These are phyloP conservation scores for Cyberlindnera meyerae DNA, from an alignment of 805 yeast genomes.

Conservation along the genomic window DNA sequence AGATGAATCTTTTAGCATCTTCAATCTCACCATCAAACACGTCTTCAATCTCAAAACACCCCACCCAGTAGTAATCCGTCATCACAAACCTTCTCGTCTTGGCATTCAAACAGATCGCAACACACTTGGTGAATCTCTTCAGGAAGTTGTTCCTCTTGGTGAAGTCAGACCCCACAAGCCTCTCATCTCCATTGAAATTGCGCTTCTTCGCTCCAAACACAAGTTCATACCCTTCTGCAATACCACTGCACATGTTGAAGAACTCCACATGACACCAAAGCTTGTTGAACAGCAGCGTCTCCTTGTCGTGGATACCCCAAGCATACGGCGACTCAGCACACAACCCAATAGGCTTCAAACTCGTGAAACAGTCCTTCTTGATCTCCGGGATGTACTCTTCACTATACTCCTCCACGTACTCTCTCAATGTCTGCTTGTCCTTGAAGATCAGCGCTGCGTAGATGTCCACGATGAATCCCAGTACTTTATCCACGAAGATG, in stretches of 20 bases:
- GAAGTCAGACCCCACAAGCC: slow-evolving; percentile 17
- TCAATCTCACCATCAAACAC: slow-evolving; percentile 24
- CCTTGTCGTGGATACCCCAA: slow-evolving; percentile 21
- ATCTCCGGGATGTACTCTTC: slow-evolving; percentile 14
- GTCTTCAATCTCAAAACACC: slow-evolving; percentile 24
- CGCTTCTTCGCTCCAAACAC: slow-evolving; percentile 19
- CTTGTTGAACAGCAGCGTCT: slow-evolving; percentile 17
- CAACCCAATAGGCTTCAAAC: slow-evolving; percentile 24
- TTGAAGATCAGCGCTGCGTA: slow-evolving; percentile 8
- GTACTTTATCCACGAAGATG: slow-evolving; percentile 9
- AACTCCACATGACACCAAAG: slow-evolving; percentile 24
- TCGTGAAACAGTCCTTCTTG: slow-evolving; percentile 6
- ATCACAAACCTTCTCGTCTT: slow-evolving; percentile 23
- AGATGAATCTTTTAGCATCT: slow-evolving; percentile 19
- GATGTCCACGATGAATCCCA: slow-evolving; percentile 8
- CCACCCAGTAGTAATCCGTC: slow-evolving; percentile 26
- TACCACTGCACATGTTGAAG: slow-evolving; percentile 18
- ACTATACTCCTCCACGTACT: slow-evolving; percentile 15
- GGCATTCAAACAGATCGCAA: slow-evolving; percentile 25
- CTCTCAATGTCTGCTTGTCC: slow-evolving; percentile 7
- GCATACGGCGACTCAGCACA: slow-evolving; percentile 20
- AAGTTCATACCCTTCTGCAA: slow-evolving; percentile 27
- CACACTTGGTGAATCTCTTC: slow-evolving; percentile 25
- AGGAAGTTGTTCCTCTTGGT: slow-evolving; percentile 25
- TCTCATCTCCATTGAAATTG: slow-evolving; percentile 5